Conservation (phyloP, 805 yeast genomes). For the Schizosaccharomyces japonicus region DNA sequence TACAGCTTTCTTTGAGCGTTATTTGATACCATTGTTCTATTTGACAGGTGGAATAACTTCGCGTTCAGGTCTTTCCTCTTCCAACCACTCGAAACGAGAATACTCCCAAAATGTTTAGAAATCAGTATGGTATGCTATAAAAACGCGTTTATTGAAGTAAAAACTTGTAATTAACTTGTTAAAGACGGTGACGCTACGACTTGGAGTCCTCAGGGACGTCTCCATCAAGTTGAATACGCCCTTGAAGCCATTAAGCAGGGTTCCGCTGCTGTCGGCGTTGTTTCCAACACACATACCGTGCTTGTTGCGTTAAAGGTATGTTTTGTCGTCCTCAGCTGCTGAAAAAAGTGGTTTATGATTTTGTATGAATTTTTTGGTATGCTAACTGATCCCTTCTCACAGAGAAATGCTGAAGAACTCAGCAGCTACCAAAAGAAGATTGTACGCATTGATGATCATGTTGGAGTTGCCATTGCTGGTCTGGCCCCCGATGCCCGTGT, state of each 20-base stretch:
- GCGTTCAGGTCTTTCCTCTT: too few species aligned
- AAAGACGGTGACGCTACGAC: constrained; percentile 54
- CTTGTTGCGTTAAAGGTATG: constrained; percentile 84
- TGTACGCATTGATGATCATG: constrained; percentile 71
- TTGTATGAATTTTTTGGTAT: constrained; percentile 85
- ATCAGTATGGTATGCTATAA: constrained; percentile 1
- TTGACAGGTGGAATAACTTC: too few species aligned
- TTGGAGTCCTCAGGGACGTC: constrained; percentile 82
- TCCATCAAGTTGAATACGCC: constrained; percentile 74
- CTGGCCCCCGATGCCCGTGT: constrained; percentile 96
- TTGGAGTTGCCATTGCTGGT: constrained; percentile 92
- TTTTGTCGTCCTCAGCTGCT: constrained; percentile 91
- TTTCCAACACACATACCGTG: constrained; percentile 68
- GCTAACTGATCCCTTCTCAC: constrained; percentile 36
- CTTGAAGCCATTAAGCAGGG: constrained; percentile 94
- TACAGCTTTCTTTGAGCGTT: too few species aligned
- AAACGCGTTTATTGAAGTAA: neutral
- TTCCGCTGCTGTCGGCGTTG: constrained; percentile 84
- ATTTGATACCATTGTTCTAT: too few species aligned
- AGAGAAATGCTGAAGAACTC: constrained; percentile 84
- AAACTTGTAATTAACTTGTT: neutral
- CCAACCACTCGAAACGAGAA: too few species aligned
- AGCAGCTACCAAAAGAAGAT: constrained; percentile 92
- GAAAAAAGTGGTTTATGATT: constrained; percentile 76
- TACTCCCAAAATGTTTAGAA: constrained; percentile 2